Evolutionary conservation across 148 eudicot species (phyloP), one percentile per base, ranked within the genome.

Genomic region (Vaccinium macrocarpon): DNA sequence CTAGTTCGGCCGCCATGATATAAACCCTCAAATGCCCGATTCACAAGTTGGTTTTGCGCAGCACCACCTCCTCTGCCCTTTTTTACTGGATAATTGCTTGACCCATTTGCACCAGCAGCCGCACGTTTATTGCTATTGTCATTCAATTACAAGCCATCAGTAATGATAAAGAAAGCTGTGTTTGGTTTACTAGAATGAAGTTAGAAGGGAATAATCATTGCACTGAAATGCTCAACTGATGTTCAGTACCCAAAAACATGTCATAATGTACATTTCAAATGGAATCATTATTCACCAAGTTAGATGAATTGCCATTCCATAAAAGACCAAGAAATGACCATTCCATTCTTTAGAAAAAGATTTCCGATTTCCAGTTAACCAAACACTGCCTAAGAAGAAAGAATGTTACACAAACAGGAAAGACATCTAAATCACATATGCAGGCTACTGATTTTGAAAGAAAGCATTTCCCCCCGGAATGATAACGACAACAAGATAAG

Each of bases 21-120:
- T 66, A 92, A 76, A 70, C 97, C 91, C 82, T 93, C 93, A 23
- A 95, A 81, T 76, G 96, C 98, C 78, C 91, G 89, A 84, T 90
- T 90, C 27, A 93, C 89, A 74, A 95, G 93, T 84, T 90, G 96
- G 86, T 91, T 93, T 81, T 87, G 95, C 15, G 79, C n/a, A 56
- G 87, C 88, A 21, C 94, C 94, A 4, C 81, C 89, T 73, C 96
- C 99, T 49, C 99, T 90, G 3, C 96, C 93, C 88, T 87, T 93
- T 87, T 97, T 97, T 52, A 86, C 75, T 9, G 91, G 78, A 66
- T 83, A 68, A 70, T 73, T 87, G 78, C 88, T 89, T 8, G 93
- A 91, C 82, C 96, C 93, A 80, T 93, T 92, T 10, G 81, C 46
- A 68, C 90, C 87, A 66, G 85, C 73, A 68, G 90, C 85, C 57